Base-by-base conservation (phyloP, 495 filamentous ascomycete species). In the Talaromyces adpressus region DNA sequence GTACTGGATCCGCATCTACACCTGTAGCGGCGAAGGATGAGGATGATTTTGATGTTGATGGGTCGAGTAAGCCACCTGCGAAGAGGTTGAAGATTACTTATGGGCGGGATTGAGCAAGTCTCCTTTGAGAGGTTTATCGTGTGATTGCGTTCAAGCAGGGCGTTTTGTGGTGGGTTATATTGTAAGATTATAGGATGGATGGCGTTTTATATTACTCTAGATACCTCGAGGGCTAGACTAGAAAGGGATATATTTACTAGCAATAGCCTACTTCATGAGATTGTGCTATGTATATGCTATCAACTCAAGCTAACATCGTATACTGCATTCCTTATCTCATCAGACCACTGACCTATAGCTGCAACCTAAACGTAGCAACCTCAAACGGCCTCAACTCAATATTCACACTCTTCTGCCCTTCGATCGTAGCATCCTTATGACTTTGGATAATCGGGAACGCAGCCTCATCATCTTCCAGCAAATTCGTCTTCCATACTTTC, bases 321-420 rank as follows among this genome's bases (percentile, higher is more conserved):
- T 39, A 39, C 3, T 16, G 36, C 12, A 12, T 12, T 34, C 8
- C 32, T 8, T 16, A 1, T 14, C 12, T 39, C 12, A 34, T 34
- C 11, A 8, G 36, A 16, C 2, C 1, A 16, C 2, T 41, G 49
- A n/a, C 51, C 67, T 68, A 88, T 68, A 98, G 70, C 71, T 91
- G 85, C 68, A 97, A 76, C 69, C 89, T 85, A 71, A 83, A 96
- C 1, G 90, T 96, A 29, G 87, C 90, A 30, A 98, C 89, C 82
- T 98, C 94, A 75, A 96, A 98, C 27, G 93, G 85, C 74, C 87
- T 82, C 66, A 97, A 68, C 39, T 87, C 82, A 66, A 98, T 81
- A 56, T 79, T 69, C 49, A 91, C 82, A 68, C 76, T 71, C 5
- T 59, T 41, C 4, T 79, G 77, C n/a, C 79, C 74, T 7, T 56